Conservation (phyloP, 2,329 filamentous ascomycete genomes). For the Paramyrothecium sp. region DNA sequence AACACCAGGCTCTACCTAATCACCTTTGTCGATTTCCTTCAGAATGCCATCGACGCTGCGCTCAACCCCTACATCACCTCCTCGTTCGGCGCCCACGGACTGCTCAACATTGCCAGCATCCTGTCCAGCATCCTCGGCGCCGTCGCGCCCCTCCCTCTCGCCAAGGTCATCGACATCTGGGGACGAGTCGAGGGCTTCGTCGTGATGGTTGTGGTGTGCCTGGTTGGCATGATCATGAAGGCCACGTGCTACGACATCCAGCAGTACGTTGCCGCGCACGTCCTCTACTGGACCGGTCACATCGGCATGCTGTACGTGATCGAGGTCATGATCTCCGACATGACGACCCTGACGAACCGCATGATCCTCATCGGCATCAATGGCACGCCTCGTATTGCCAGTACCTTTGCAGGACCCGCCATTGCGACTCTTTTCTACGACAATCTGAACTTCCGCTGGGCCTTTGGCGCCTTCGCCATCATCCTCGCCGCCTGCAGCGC, state of each 20-base stretch:
- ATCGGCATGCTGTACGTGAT: constrained; percentile 38
- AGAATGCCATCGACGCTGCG: constrained; percentile 39
- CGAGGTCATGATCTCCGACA: constrained; percentile 41
- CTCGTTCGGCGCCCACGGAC: constrained; percentile 61
- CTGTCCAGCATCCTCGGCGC: constrained; percentile 47
- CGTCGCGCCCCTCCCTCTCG: constrained; percentile 37
- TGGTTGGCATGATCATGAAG: constrained; percentile 61
- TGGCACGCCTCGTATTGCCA: constrained; percentile 41
- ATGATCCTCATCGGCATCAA: constrained; percentile 41
- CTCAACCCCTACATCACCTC: constrained; percentile 66
- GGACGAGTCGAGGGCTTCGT: constrained; percentile 46
- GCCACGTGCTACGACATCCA: constrained; percentile 58
- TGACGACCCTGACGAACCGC: constrained; percentile 39
- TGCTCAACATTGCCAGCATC: constrained; percentile 63
- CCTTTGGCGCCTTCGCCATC: constrained; percentile 63
- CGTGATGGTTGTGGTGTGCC: constrained; percentile 38
- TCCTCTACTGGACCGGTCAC: constrained; percentile 63
- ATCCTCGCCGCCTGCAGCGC: constrained; percentile 48
- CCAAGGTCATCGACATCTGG: constrained; percentile 48
- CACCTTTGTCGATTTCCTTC: constrained; percentile 34
- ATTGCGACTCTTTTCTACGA: constrained; percentile 37
- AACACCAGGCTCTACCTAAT: constrained; percentile 31
- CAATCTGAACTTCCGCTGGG: constrained; percentile 41
- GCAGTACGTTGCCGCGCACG: constrained; percentile 59
- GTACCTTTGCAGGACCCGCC: constrained; percentile 40